Conservation (phyloP, 108 stramenopile species). For the Nitzschia palea region DNA sequence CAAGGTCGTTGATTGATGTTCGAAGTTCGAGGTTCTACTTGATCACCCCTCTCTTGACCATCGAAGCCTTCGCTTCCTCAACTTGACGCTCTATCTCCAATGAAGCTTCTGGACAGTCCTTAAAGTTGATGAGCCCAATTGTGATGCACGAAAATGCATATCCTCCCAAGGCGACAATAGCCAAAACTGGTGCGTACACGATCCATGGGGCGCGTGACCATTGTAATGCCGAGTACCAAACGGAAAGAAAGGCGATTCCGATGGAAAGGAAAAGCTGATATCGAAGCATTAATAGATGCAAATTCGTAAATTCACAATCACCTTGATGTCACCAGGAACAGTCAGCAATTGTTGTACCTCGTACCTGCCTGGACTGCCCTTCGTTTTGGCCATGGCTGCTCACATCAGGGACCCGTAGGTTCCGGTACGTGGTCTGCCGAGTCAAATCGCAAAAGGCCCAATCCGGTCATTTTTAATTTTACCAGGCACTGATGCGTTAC, state of each 20-base stretch:
- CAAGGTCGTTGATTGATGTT: background rate
- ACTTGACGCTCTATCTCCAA: constrained; percentile 63
- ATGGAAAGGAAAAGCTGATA: constrained; percentile 65
- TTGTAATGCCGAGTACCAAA: constrained; percentile 52
- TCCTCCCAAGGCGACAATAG: constrained; percentile 46
- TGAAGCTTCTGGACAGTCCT: constrained; percentile 68
- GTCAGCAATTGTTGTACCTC: no score
- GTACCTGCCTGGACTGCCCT: no score
- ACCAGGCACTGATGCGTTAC: no score
- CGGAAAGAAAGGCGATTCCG: constrained; percentile 41
- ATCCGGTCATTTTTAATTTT: no score
- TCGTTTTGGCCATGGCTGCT: no score
- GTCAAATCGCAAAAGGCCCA: no score
- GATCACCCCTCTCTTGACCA: constrained; percentile 56
- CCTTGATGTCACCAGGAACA: no score
- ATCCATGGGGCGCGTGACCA: constrained; percentile 1
- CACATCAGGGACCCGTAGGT: no score
- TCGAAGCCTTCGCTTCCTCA: constrained; percentile 57
- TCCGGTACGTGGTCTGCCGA: no score
- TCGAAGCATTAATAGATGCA: no score
- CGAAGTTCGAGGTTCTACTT: background rate
- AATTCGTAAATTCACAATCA: no score
- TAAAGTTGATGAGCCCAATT: constrained; percentile 51
- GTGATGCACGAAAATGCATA: constrained; percentile 65
- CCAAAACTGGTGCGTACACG: constrained; percentile 65